These are phyloP conservation scores for Urostyla sp. DNA, from an alignment of 73 alveolate genomes.

Conservation along the genomic window DNA sequence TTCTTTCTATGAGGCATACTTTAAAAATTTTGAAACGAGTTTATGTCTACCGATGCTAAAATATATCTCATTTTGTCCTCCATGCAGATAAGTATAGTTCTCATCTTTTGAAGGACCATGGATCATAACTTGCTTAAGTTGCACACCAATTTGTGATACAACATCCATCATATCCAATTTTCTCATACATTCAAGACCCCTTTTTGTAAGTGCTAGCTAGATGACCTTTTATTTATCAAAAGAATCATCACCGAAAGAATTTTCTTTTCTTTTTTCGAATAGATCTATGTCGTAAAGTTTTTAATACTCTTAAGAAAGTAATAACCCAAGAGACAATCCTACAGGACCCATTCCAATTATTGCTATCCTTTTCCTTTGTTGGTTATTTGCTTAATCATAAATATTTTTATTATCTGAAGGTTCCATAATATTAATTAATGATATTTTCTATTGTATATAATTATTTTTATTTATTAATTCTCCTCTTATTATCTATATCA, in stretches of 20 bases:
- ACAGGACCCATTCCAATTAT: conserved; percentile 45
- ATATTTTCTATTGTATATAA: no score
- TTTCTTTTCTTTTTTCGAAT: conserved; percentile 38
- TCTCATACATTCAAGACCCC: conserved; percentile 31
- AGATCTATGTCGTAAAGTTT: conserved; percentile 34
- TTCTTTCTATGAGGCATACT: background rate
- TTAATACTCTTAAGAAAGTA: conserved; percentile 20
- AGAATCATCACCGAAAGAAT: conserved; percentile 2
- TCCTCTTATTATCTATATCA: no score
- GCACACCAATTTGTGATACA: conserved; percentile 35
- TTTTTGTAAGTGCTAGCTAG: conserved; percentile 14
- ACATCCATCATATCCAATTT: background rate
- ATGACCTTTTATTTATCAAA: conserved; percentile 18
- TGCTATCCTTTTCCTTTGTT: conserved; percentile 17
- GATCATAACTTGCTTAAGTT: no score
- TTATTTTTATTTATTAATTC: no score
- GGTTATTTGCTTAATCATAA: no score
- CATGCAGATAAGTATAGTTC: conserved; percentile 28
- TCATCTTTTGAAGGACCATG: conserved; percentile 38
- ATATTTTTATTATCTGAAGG: no score
- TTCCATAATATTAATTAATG: no score
- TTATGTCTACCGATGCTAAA: conserved; percentile 30
- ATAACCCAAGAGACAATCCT: conserved; percentile 31
- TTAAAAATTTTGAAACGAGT: conserved; percentile 12
- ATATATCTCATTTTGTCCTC: conserved; percentile 1